Evolutionary conservation across 768 basidiomycete species (phyloP), one percentile per base, ranked within the genome.

Genomic region (Mycena polygramma): DNA sequence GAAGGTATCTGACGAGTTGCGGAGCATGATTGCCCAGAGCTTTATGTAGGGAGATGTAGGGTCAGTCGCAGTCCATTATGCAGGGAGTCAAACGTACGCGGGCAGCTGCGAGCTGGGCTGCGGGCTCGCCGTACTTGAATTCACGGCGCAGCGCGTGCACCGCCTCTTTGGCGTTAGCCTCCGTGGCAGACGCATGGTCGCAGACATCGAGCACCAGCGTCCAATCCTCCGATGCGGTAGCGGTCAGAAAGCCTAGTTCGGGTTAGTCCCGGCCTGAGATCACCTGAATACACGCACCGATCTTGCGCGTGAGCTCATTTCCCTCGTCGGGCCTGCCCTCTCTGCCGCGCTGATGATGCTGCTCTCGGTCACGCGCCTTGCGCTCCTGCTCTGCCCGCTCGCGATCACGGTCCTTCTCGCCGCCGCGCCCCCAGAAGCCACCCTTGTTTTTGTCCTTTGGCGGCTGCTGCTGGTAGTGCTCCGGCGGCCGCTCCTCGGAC

Each of bases 11-110:
- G 90, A 88, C 6, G 91, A 90, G 75, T 96, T 96, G 36, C 90
- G 89, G 46, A 96, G 86, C 91, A 97, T 92, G 74, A 97, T 91
- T 4, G 95, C 92, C 96, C 95, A 97, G 10, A 97, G 77, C 93
- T 94, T n/a, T 19, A 13, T n/a, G n/a, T n/a, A n/a, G n/a, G n/a
- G 17, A 39, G 7, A 39, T 39, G 26, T 13, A 39, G 13, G 4
- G 20, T 54, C 14, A 45, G 53, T 8, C 11, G 13, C 20, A n/a
- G 20, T 49, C 48, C 48, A 26, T 52, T 26, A n/a, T 19, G 4
- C 22, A 30, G 24, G 10, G 15, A 10, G 30, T 24, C 15, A 52
- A 51, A 83, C 90, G 36, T 76, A 92, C 92, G 71, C 93, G 82
- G n/a, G 93, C 93, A n/a, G 93, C 93, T 35, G 92, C 90, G 4